Evolutionary conservation across 768 basidiomycete species (phyloP), one percentile per base, ranked within the genome.

Genomic region (Auricularia sp.): DNA sequence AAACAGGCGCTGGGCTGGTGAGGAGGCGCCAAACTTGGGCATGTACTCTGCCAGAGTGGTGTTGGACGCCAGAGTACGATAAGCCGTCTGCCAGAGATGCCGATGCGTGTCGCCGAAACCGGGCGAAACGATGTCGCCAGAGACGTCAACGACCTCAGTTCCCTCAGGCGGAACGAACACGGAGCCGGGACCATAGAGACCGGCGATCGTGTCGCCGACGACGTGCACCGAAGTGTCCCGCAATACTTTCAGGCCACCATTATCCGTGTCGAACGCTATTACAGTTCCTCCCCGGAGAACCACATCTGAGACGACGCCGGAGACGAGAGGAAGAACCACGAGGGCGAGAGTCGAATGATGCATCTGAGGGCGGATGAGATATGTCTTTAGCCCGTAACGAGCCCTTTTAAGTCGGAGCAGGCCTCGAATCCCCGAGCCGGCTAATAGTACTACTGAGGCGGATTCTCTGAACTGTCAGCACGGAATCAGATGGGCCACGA

Each of bases 31-130:
- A 3, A 29, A 59, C 4, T 18, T 6, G 4, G 33, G 29, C 5
- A 18, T 8, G 34, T 59, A 59, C 18, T 59, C 56, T 21, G 56
- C 7, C 8, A 59, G 29, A 8, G 29, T 59, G 7, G 56, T 59
- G 34, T 59, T 59, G 29, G 56, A 59, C 8, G 24, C 56, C 11
- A 59, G 24, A 6, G 56, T 33, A 21, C 24, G 14, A 29, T 29
- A 59, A 8, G 56, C 56, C 18, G 56, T 59, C 29, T 59, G 56
- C 56, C 56, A 59, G 1, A 10, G 6, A 29, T 65, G 65, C 11
- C 74, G 63, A 65, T 75, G 74, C 1, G 72, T 74, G 62, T 75
- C 74, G 24, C 73, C 65, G 62, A 74, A 71, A 2, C 74, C 74
- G 8, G 74, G 74, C 1, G 73, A 66, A 5, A 75, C 70, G 69